A percentile compares a stretch with the other conserved stretches of the same genome.
Evolutionary conservation across 768 basidiomycete species (phyloP).

Genomic region (Russula lepida): DNA sequence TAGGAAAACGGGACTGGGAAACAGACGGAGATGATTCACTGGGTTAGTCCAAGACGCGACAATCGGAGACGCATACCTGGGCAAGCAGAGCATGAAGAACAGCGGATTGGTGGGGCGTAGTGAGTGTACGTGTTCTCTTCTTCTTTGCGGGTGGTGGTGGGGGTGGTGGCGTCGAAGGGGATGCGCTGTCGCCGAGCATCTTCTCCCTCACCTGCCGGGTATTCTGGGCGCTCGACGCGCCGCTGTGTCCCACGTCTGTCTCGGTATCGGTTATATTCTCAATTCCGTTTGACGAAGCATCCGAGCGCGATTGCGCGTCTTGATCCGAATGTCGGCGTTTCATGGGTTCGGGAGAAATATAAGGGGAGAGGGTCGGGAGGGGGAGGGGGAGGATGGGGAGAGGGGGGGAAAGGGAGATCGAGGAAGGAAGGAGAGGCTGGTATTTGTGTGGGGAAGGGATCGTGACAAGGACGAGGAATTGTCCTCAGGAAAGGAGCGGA

Average conservation of each 20-base stretch:
- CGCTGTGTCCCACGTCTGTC: slow-evolving; percentile 37
- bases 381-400: not conserved
- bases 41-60: not conserved
- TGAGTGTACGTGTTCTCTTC: slow-evolving; percentile 75
- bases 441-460: slow-evolving; percentile 10
- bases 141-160: slow-evolving; percentile 50
- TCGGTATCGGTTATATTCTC: slow-evolving; percentile 50
- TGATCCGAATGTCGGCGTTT: slow-evolving; percentile 16
- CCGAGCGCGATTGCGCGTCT: slow-evolving; percentile 12
- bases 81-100: slow-evolving; percentile 83
- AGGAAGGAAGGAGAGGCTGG: not conserved
- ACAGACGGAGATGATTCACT: too few relatives aligned
- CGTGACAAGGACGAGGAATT: slow-evolving; percentile 11
- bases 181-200: slow-evolving; percentile 21
- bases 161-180: slow-evolving; percentile 22
- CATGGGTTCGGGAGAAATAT: not conserved
- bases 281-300: slow-evolving; percentile 25
- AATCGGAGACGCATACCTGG: slow-evolving; percentile 44
- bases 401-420: not conserved
- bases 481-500: slow-evolving; percentile 15
- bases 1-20: slow-evolving; percentile 75
- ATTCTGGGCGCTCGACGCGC: slow-evolving; percentile 33
- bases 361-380: not conserved
- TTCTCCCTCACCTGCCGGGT: slow-evolving; percentile 14
- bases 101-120: slow-evolving; percentile 81